These are phyloP conservation scores for Microbotryum violaceum DNA, from an alignment of 1,284 basidiomycete species.

Conservation along the genomic window DNA sequence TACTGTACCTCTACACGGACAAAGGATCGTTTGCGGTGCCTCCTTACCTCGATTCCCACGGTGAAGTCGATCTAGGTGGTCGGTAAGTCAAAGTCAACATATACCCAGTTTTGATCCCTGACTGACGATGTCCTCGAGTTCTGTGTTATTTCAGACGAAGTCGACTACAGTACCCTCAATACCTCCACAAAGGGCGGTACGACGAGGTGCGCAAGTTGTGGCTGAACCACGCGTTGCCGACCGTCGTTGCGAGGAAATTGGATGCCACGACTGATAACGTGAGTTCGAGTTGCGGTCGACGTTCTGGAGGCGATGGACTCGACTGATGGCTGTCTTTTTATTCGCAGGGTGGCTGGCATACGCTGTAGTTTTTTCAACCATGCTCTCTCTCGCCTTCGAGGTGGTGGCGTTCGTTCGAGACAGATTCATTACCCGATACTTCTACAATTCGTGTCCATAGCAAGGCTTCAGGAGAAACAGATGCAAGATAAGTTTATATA, in stretches of 20 bases:
- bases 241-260: conserved; percentile 77
- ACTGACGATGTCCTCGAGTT: conserved; percentile 4
- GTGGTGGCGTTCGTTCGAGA: too few relatives aligned
- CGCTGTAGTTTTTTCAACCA: too few relatives aligned
- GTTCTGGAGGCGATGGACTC: too few relatives aligned
- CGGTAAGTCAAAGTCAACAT: conserved; percentile 50
- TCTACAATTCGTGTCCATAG: too few relatives aligned
- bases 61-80: conserved; percentile 87
- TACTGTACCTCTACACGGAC: conserved; percentile 82
- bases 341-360: too few relatives aligned
- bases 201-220: conserved; percentile 87
- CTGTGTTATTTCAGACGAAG: conserved; percentile 42
- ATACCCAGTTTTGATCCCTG: background rate
- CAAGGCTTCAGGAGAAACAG: too few relatives aligned
- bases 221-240: conserved; percentile 83
- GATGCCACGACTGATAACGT: conserved; percentile 79
- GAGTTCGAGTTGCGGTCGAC: too few relatives aligned
- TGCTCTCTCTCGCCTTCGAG: too few relatives aligned
- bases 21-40: conserved; percentile 82
- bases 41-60: conserved; percentile 90
- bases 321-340: too few relatives aligned
- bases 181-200: conserved; percentile 74
- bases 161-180: conserved; percentile 72
- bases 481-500: too few relatives aligned
- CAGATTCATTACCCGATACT: too few relatives aligned